Evolutionary conservation across 768 basidiomycete species (phyloP).

Genomic region (Suillus cothurnatus): DNA sequence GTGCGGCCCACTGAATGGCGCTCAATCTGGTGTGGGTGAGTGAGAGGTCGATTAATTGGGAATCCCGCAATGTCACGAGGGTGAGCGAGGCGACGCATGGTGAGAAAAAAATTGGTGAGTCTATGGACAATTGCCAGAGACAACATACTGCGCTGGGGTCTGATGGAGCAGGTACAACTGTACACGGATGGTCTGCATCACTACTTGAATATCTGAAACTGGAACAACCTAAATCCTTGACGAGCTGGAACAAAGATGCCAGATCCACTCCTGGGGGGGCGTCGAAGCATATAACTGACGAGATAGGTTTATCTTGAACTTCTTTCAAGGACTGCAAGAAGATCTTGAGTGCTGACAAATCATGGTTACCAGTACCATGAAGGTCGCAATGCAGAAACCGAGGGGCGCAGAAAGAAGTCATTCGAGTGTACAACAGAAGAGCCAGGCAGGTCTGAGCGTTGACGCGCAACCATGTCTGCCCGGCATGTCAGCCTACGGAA

Average conservation of each 20-base stretch:
- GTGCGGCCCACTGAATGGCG: neutral
- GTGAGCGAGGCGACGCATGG: neutral
- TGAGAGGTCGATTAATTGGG: neutral
- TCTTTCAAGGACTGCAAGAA: neutral
- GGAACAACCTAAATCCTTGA: neutral
- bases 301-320: neutral
- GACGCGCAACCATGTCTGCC: neutral
- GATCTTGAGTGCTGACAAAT: neutral
- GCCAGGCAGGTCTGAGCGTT: neutral
- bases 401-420: neutral
- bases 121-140: neutral
- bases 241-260: neutral
- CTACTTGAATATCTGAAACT: neutral
- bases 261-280: neutral
- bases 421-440: neutral
- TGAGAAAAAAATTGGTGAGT: neutral
- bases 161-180: neutral
- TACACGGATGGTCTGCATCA: neutral
- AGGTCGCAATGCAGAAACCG: neutral
- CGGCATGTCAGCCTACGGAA: neutral
- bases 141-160: neutral
- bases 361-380: neutral
- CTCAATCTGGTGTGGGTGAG: neutral
- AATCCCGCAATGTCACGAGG: neutral
- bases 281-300: neutral